Evolutionary conservation across 23 red algal genomes (phyloP).

Genomic region (Cyanidioschyzon merolae): DNA sequence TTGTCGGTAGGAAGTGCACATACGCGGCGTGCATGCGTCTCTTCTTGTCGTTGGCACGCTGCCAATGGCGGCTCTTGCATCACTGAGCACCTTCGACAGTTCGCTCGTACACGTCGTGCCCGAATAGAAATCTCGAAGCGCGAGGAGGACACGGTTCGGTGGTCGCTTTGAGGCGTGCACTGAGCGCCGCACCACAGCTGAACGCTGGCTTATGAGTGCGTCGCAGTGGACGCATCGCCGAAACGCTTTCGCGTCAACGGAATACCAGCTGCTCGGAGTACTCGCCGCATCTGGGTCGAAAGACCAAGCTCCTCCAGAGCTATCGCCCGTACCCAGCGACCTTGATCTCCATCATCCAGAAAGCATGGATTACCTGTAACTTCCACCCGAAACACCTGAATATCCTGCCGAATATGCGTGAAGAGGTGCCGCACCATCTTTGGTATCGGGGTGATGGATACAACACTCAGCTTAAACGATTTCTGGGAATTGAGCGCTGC

Average conservation of each 20-base stretch:
- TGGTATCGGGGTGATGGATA: constrained; percentile 7
- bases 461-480: background rate
- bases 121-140: no score
- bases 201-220: no score
- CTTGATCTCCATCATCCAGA: background rate
- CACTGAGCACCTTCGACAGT: no score
- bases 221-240: no score
- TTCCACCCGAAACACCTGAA: constrained; percentile 30
- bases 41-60: no score
- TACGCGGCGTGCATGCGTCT: no score
- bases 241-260: background rate
- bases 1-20: no score
- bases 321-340: constrained; percentile 19
- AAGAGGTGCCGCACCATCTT: constrained; percentile 60
- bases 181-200: no score
- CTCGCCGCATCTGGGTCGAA: constrained; percentile 37
- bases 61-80: no score
- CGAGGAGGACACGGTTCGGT: no score
- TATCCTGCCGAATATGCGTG: constrained; percentile 73
- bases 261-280: constrained; percentile 5
- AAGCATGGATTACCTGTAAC: background rate
- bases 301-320: background rate
- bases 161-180: no score
- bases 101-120: no score
- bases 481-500: background rate